These are phyloP conservation scores for Fomitiporia mediterranea DNA, from an alignment of 1,284 basidiomycete genomes.

Conservation along the genomic window DNA sequence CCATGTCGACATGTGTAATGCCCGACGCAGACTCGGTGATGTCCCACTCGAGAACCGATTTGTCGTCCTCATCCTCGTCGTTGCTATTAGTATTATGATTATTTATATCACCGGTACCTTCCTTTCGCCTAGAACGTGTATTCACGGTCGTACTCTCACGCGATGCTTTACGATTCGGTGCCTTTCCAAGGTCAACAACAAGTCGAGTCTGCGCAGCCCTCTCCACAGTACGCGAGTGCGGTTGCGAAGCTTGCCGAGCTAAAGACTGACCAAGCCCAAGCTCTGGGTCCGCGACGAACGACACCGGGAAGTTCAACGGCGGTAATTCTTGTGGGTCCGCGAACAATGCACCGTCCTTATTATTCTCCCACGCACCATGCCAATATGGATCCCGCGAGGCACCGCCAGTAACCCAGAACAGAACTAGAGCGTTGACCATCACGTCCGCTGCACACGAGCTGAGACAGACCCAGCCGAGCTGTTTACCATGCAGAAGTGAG, in stretches of 20 bases:
- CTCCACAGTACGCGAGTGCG: neutral
- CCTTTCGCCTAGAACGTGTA: neutral
- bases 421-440: conserved; percentile 36
- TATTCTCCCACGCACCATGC: conserved; percentile 6
- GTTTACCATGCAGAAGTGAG: conserved; percentile 42
- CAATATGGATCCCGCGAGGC: neutral
- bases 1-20: neutral
- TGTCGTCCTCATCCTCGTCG: neutral
- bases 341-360: neutral
- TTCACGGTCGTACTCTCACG: neutral
- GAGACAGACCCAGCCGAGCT: conserved; percentile 53
- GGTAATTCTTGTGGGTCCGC: neutral
- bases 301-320: conserved; percentile 3
- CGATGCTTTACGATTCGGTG: neutral
- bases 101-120: neutral
- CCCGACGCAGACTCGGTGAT: conserved; percentile 6
- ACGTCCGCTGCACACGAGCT: conserved; percentile 48
- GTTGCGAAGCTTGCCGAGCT: no score
- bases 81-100: no score
- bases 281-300: conserved; percentile 4
- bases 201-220: neutral
- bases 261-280: neutral
- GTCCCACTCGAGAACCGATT: conserved; percentile 1
- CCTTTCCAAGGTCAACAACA: neutral
- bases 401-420: conserved; percentile 36